Percentiles rank a stretch among this genome's conserved stretches.
These are phyloP conservation scores for Kwoniella mangroviensis DNA, from an alignment of 768 basidiomycete genomes.

Conservation along the genomic window DNA sequence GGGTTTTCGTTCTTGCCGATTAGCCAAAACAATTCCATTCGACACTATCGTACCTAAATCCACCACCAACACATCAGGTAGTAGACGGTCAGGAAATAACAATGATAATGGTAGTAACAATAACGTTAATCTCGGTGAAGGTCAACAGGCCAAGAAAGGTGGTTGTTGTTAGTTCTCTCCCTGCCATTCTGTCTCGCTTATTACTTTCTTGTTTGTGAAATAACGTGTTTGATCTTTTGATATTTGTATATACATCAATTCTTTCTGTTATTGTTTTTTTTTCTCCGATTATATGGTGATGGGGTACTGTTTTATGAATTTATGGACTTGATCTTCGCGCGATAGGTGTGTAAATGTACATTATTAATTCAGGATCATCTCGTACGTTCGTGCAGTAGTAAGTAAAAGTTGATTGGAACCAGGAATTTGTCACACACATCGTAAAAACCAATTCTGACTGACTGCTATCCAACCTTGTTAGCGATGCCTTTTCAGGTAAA, in stretches of 20 bases:
- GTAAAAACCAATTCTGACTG: too few relatives aligned
- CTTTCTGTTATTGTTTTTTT: neutral
- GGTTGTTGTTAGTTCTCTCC: slow-evolving; percentile 49
- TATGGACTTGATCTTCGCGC: neutral
- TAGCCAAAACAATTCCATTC: slow-evolving; percentile 86
- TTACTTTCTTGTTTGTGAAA: too few relatives aligned
- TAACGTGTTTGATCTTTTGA: neutral
- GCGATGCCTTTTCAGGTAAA: too few relatives aligned
- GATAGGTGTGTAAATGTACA: neutral
- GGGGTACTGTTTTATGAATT: slow-evolving; percentile 1
- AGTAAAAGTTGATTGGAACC: too few relatives aligned
- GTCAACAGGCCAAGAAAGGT: slow-evolving; percentile 53
- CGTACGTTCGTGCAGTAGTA: too few relatives aligned
- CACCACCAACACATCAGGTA: slow-evolving; percentile 62
- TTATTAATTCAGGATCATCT: neutral
- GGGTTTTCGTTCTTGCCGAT: too few relatives aligned
- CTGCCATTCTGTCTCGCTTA: too few relatives aligned
- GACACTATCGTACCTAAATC: slow-evolving; percentile 88
- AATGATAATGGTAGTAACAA: slow-evolving; percentile 12
- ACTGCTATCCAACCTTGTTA: too few relatives aligned
- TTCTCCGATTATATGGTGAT: slow-evolving; percentile 7
- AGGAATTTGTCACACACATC: too few relatives aligned
- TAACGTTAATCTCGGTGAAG: slow-evolving; percentile 56
- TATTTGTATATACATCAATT: slow-evolving; percentile 11
- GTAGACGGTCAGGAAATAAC: slow-evolving; percentile 25